A percentile compares a stretch with the other conserved stretches of the same genome.
These are phyloP conservation scores for Phytophthora multivora DNA, from an alignment of 352 stramenopile genomes.

Conservation along the genomic window DNA sequence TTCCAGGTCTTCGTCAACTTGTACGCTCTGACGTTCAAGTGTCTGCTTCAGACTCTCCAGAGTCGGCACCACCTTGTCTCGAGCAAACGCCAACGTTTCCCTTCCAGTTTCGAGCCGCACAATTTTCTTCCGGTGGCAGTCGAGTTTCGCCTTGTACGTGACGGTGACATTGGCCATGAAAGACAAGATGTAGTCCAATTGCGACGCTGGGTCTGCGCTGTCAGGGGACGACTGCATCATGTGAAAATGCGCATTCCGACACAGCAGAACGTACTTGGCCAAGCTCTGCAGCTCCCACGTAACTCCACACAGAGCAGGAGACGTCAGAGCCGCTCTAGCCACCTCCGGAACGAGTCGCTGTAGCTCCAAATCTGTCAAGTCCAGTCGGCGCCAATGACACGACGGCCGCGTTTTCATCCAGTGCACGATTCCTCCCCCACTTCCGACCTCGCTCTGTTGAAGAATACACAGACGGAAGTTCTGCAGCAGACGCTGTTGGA, in stretches of 20 bases:
- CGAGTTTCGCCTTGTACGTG: slow-evolving; percentile 1
- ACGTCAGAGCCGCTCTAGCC: slow-evolving; percentile 6
- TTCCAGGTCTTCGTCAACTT: slow-evolving; percentile 11
- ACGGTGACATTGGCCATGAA: slow-evolving; percentile 27
- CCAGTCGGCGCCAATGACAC: slow-evolving; percentile 30
- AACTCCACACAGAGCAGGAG: slow-evolving; percentile 10
- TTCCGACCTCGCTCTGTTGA: slow-evolving; percentile 4
- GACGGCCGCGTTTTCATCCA: slow-evolving; percentile 31
- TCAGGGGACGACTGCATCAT: slow-evolving; percentile 3
- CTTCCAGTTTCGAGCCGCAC: slow-evolving; percentile 9
- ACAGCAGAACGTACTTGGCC: slow-evolving; percentile 12
- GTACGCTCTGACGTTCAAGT: slow-evolving; percentile 4
- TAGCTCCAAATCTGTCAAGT: slow-evolving; percentile 11
- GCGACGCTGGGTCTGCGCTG: slow-evolving; percentile 2
- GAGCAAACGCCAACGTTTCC: slow-evolving; percentile 14
- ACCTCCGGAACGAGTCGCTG: slow-evolving; percentile 16
- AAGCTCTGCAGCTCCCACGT: slow-evolving; percentile 1
- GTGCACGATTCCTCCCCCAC: background rate
- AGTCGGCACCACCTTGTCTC: slow-evolving; percentile 21
- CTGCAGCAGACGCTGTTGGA: slow-evolving; percentile 33
- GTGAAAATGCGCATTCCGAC: slow-evolving; percentile 12
- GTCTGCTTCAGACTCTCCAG: slow-evolving; percentile 5
- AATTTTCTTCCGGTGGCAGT: slow-evolving; percentile 3
- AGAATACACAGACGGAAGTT: slow-evolving; percentile 60
- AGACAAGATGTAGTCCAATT: slow-evolving; percentile 31